These are phyloP conservation scores for Pseudogymnoascus sp. DNA, from an alignment of 2,329 filamentous ascomycete species.

Conservation along the genomic window DNA sequence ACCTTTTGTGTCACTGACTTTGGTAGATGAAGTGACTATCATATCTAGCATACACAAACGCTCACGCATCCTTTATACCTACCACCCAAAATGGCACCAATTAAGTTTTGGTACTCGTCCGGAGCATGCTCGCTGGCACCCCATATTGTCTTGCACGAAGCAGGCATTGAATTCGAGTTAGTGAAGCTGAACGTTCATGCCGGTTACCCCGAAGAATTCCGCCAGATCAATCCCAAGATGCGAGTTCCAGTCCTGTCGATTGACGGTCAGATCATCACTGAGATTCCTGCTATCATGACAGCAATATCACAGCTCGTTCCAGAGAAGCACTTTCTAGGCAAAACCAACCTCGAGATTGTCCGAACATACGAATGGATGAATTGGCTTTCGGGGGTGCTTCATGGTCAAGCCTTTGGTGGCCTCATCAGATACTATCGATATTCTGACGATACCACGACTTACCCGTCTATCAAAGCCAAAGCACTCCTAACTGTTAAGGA, in stretches of 20 bases:
- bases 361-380: slow-evolving; percentile 32
- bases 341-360: slow-evolving; percentile 24
- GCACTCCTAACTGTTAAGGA: slow-evolving; percentile 20
- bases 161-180: slow-evolving; percentile 19
- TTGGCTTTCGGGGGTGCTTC: slow-evolving; percentile 29
- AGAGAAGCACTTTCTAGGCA: slow-evolving; percentile 26
- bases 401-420: slow-evolving; percentile 25
- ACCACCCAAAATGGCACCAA: slow-evolving; percentile 14
- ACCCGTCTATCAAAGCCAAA: slow-evolving; percentile 20
- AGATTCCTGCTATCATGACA: slow-evolving; percentile 29
- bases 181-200: slow-evolving; percentile 12
- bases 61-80: neutral
- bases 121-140: slow-evolving; percentile 28
- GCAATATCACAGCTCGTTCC: slow-evolving; percentile 28
- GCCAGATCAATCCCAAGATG: slow-evolving; percentile 29
- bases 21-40: neutral
- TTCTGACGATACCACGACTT: slow-evolving; percentile 19
- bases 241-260: slow-evolving; percentile 28
- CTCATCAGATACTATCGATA: slow-evolving; percentile 25
- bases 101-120: slow-evolving; percentile 26
- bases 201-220: slow-evolving; percentile 18
- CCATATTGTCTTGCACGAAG: slow-evolving; percentile 29
- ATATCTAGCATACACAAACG: neutral
- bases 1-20: neutral
- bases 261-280: slow-evolving; percentile 28